Percentiles rank a stretch among this genome's conserved stretches.
These are phyloP conservation scores for Zygosaccharomyces bisporus DNA, from an alignment of 805 yeast species.

Conservation along the genomic window DNA sequence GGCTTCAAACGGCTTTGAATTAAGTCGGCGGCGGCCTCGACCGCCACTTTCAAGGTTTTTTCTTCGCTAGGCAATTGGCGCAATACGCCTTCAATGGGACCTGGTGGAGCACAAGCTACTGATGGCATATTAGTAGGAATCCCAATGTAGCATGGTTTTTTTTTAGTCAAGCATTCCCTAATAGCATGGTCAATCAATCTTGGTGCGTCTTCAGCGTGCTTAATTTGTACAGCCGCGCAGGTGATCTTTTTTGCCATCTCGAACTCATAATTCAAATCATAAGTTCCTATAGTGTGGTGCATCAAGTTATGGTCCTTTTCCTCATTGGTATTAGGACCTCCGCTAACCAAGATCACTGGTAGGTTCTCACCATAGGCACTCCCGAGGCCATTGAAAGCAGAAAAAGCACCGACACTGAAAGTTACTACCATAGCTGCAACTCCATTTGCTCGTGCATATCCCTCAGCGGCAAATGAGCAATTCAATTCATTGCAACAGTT, in stretches of 20 bases:
- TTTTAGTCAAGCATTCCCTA: not conserved
- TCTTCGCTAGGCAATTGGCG: not conserved
- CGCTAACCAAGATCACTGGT: conserved; percentile 1
- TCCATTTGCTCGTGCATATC: not conserved
- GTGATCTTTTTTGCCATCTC: no score
- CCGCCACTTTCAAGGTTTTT: not conserved
- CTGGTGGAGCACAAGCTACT: conserved; percentile 2
- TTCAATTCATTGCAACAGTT: conserved; percentile 2
- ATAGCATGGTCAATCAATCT: no score
- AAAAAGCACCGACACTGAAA: conserved; percentile 6
- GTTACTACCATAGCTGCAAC: conserved; percentile 4
- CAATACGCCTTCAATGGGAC: conserved; percentile 2
- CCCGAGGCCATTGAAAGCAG: conserved; percentile 3
- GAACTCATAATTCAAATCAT: no score
- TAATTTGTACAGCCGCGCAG: no score
- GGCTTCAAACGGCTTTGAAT: not conserved
- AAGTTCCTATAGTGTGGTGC: not conserved
- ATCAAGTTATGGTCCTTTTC: not conserved
- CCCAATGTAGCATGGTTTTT: conserved; percentile 4
- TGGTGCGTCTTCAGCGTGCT: no score
- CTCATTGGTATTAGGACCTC: conserved; percentile 1
- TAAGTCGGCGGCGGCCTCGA: not conserved
- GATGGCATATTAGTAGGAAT: conserved; percentile 3
- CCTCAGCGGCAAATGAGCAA: conserved; percentile 3
- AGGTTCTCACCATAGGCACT: conserved; percentile 6